Base-by-base conservation (phyloP, 164 flowering plant species). In the Stephania yunnanensis region DNA sequence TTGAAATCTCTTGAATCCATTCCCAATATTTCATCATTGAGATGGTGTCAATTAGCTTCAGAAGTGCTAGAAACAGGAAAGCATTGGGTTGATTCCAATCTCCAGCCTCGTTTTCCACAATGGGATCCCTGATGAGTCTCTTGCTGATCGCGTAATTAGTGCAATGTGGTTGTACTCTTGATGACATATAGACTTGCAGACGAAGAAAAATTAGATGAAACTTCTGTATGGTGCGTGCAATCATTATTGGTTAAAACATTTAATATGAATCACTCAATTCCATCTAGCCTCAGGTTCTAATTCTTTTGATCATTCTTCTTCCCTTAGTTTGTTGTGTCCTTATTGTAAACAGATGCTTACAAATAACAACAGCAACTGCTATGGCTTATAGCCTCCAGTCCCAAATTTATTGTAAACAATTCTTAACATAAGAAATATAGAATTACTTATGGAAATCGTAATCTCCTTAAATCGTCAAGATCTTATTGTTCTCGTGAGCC, bases 131-230 rank as follows among this genome's bases (percentile, higher is more conserved):
- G 89, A 83, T 30, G 98, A 96, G 76, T 85, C 97, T 79, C 86
- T 96, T 71, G 74, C 75, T 72, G 93, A 91, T 78, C 94, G 97
- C 80, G 93, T 94, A 73, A 81, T 94, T 48, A 84, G 75, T 86
- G 98, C 97, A 68, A 96, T 94, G 99, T 96, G 99, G 99, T 81
- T 87, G 58, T 94, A 89, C n/a, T n/a, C 80, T 69, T 94, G 69
- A 90, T 96, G 98, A 88, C 92, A 63, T 96, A 96, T 77, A 88
- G 99, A 80, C 97, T 96, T 68, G 97, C 98, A 70, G 91, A 92
- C 80, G 99, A 96, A 77, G 97, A 94, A 81, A 94, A 94, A 89
- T 86, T 96, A 65, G 99, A 96, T 84, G 99, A 96, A 82, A 96
- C 99, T 64, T 90, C 99, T 79, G 90, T 94, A 6, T 94, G 98